Evolutionary conservation across 1,284 basidiomycete species (phyloP).

Genomic region (Naganishia sp.): DNA sequence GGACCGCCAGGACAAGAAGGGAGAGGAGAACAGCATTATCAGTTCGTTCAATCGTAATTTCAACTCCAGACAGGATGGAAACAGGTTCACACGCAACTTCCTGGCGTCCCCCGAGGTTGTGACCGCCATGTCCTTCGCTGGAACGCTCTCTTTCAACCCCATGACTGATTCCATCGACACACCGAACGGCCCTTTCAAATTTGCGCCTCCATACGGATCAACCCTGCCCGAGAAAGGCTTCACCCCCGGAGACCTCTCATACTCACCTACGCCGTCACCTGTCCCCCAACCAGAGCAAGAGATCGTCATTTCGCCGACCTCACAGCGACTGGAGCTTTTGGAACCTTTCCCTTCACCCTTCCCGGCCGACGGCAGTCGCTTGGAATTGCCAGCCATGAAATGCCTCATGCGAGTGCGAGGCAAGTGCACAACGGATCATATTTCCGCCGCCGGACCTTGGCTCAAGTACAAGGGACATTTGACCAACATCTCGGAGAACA

Average conservation of each 20-base stretch:
- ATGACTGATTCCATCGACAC: constrained; percentile 76
- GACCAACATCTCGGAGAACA: constrained; percentile 94
- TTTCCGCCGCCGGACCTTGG: constrained; percentile 95
- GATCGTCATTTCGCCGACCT: constrained; percentile 75
- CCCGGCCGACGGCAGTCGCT: constrained; percentile 57
- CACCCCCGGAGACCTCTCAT: constrained; percentile 70
- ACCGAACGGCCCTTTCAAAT: constrained; percentile 80
- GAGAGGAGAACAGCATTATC: constrained; percentile 92
- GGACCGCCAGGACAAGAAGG: constrained; percentile 88
- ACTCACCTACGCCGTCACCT: constrained; percentile 77
- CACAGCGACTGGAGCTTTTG: constrained; percentile 82
- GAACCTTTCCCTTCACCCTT: constrained; percentile 86
- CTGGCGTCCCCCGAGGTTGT: constrained; percentile 95
- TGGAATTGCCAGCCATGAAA: constrained; percentile 78
- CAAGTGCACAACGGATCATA: constrained; percentile 99
- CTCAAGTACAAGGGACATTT: constrained; percentile 94
- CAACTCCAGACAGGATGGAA: constrained; percentile 92
- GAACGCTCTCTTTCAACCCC: constrained; percentile 90
- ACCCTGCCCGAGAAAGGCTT: constrained; percentile 85
- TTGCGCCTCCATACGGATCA: constrained; percentile 78
- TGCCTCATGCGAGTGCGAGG: constrained; percentile 89
- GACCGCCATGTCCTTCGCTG: constrained; percentile 95
- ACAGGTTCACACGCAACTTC: constrained; percentile 95
- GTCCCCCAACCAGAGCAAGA: constrained; percentile 73
- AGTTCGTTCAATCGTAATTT: constrained; percentile 86